Percentiles rank a stretch among this genome's conserved stretches.
Evolutionary conservation across 768 basidiomycete genomes (phyloP).

Genomic region (Inosperma sp.): DNA sequence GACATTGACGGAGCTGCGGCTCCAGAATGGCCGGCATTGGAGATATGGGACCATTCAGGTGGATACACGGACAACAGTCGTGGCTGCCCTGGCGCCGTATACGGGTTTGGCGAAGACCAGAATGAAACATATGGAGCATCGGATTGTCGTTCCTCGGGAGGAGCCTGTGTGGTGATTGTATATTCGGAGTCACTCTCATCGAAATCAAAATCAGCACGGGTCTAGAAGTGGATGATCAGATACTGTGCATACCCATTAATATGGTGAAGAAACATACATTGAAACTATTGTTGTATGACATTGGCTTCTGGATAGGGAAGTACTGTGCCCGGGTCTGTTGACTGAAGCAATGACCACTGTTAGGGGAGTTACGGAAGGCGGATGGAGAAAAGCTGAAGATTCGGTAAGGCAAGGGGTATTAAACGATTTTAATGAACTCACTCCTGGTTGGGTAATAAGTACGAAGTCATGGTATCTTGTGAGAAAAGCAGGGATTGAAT

Average conservation of each 20-base stretch:
- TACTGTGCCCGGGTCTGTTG: constrained; percentile 9
- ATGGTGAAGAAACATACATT: background rate
- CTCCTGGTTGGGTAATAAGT: background rate
- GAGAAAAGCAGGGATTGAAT: constrained; percentile 20
- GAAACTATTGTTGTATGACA: constrained; percentile 1
- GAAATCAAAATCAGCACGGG: constrained; percentile 10
- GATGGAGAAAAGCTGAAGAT: background rate
- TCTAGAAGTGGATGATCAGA: background rate
- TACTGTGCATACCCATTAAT: background rate
- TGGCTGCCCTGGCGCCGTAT: background rate
- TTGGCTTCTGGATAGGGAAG: background rate
- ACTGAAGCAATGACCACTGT: constrained; percentile 10
- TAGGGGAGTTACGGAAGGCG: background rate
- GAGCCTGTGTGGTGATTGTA: constrained; percentile 17
- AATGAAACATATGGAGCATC: background rate
- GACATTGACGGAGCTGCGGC: background rate
- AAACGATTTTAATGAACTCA: background rate
- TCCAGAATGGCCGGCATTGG: background rate
- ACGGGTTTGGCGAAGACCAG: background rate
- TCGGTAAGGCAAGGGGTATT: background rate
- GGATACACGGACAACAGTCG: background rate
- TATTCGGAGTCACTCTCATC: constrained; percentile 14
- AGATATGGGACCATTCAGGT: background rate
- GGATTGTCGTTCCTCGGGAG: constrained; percentile 2
- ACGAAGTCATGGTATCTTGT: constrained; percentile 18